Base-by-base conservation (phyloP, 495 filamentous ascomycete genomes). In the Glarea lozoyensis region DNA sequence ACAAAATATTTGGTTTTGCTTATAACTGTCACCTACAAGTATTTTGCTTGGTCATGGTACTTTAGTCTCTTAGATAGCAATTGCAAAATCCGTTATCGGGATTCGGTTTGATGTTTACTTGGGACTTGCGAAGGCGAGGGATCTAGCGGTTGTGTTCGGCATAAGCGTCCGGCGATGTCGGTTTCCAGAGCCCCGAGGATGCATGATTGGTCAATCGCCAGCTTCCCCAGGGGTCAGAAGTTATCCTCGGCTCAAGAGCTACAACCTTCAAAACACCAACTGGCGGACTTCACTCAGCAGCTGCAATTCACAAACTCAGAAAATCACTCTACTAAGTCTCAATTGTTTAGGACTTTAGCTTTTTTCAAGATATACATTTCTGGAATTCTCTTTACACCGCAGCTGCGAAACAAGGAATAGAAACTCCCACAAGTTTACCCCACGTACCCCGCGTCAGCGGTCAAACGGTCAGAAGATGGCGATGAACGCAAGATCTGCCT, bases 401-500 rank as follows among this genome's bases (percentile, higher is more conserved):
- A 13, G 12, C n/a, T 16, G 4, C n/a, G n/a, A n/a, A n/a, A n/a
- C n/a, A n/a, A n/a, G n/a, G n/a, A n/a, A n/a, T 29, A n/a, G 25
- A 7, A 7, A 15, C 33, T 11, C 9, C 33, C 11, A 7, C 17
- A 6, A 12, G 25, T 25, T 37, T 52, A 42, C 48, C 52, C 52
- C 52, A 46, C 48, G 16, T 46, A 40, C 42, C 52, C 46, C 51
- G 34, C 39, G n/a, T 37, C 17, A 27, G 17, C 23, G n/a, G n/a
- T 29, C 7, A 29, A 29, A 29, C 7, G 25, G 25, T 29, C n/a
- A 49, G 39, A 58, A 51, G 31, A 76, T 76, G 74, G 67, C 72
- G 2, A 60, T 75, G 50, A 72, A 64, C 41, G 50, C 68, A 5
- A 62, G 71, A 52, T 53, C 66, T 24, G 66, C 69, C 17, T 60